Conservation (phyloP, 2,329 filamentous ascomycete species). For the Ploettnerulaceae sp. region DNA sequence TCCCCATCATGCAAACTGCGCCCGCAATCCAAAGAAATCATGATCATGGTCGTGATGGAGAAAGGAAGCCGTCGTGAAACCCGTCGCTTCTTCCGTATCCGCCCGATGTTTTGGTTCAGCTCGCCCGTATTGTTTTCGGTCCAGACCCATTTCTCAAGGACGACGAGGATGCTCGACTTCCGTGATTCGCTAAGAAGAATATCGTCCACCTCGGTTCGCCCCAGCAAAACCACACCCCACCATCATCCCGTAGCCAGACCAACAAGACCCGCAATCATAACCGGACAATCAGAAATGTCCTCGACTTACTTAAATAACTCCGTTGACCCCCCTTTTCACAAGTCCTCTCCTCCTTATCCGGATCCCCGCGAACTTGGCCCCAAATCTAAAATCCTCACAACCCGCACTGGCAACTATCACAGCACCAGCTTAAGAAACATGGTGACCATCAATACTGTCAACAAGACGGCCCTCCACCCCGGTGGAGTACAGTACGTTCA, state of each 20-base stretch:
- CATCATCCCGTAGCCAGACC: conserved; percentile 8
- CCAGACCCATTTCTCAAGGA: conserved; percentile 7
- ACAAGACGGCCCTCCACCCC: conserved; percentile 32
- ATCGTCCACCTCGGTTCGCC: conserved; percentile 9
- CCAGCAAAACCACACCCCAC: conserved; percentile 6
- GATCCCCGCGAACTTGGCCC: conserved; percentile 29
- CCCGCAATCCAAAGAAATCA: too few species aligned
- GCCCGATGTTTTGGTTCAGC: conserved; percentile 16
- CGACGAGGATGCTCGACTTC: conserved; percentile 2
- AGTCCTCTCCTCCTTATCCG: conserved; percentile 30
- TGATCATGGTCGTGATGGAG: conserved; percentile 3
- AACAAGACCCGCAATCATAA: not conserved
- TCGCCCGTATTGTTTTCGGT: conserved; percentile 24
- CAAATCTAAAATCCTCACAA: conserved; percentile 25
- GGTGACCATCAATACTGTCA: conserved; percentile 29
- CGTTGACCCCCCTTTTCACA: conserved; percentile 24
- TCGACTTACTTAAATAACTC: conserved; percentile 24
- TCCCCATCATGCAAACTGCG: conserved; percentile 4
- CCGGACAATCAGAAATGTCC: conserved; percentile 11
- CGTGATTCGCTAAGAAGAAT: conserved; percentile 10
- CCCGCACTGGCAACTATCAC: conserved; percentile 25
- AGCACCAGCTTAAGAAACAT: conserved; percentile 31
- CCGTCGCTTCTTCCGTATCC: conserved; percentile 12
- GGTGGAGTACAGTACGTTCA: conserved; percentile 31
- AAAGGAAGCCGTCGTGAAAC: conserved; percentile 12